Conservation (phyloP, 768 basidiomycete species). For the Hortiboletus flavorubellus region DNA sequence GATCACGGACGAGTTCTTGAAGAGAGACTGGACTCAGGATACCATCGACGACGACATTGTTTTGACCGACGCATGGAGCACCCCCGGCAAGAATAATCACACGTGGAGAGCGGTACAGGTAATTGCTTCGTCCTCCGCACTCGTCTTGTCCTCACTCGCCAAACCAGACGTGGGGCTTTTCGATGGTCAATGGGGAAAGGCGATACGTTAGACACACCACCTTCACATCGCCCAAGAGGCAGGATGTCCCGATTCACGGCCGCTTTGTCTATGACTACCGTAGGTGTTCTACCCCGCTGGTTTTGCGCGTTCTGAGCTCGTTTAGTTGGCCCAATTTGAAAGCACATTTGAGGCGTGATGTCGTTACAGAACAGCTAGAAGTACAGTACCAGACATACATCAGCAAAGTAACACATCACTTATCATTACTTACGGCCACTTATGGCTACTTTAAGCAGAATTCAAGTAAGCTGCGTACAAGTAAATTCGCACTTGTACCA, state of each 20-base stretch:
- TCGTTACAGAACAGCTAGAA: neutral
- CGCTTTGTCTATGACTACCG: conserved; percentile 67
- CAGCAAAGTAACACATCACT: too few species aligned
- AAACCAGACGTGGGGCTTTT: conserved; percentile 58
- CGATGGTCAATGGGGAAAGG: conserved; percentile 54
- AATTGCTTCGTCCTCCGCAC: conserved; percentile 4
- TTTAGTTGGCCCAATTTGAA: conserved; percentile 19
- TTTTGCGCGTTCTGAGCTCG: conserved; percentile 12
- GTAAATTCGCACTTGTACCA: too few species aligned
- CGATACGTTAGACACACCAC: conserved; percentile 58
- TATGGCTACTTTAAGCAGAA: too few species aligned
- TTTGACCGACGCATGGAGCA: conserved; percentile 45
- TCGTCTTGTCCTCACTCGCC: neutral
- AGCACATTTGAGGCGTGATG: neutral
- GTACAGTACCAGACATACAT: neutral
- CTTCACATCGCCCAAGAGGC: conserved; percentile 58
- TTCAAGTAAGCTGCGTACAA: too few species aligned
- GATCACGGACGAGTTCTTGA: conserved; percentile 42
- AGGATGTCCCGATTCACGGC: conserved; percentile 47
- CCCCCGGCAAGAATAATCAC: conserved; percentile 55
- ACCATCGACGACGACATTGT: conserved; percentile 36
- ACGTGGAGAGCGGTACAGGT: conserved; percentile 69
- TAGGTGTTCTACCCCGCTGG: conserved; percentile 33
- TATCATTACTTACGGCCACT: too few species aligned
- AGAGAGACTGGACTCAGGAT: conserved; percentile 42